Evolutionary conservation across 192 early-diverging fungal genomes (phyloP), one percentile per base, ranked within the genome.

Genomic region (Coemansia sp.): DNA sequence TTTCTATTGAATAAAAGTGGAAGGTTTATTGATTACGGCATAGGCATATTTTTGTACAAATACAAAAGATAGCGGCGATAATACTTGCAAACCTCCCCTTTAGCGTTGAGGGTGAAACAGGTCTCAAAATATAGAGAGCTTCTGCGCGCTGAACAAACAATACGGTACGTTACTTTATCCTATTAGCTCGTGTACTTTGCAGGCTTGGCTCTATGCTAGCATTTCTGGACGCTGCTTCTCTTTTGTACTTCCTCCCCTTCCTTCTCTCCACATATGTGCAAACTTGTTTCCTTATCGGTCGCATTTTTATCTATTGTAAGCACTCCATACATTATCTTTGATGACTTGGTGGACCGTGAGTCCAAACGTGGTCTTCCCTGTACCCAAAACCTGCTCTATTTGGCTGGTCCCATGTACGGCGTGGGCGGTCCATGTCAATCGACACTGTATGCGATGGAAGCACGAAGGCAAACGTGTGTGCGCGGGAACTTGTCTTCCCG

Each of bases 191-290:
- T 16, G 9, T 44, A 44, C 1, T 44, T 44, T 9, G 38, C 14
- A 16, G 38, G 38, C 16, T 44, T 44, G 14, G 14, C 38, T 44
- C 38, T 16, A 44, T 44, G 38, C 38, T 44, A 44, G 38, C 38
- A 44, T 44, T 2, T 16, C 14, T 44, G 38, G 16, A 9, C 38
- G 16, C 12, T 44, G 38, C 52, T 47, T 12, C 24, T 32, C 54
- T 18, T 41, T 24, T 24, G 12, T n/a, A 5, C 30, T 9, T 9
- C 34, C 3, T 9, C 38, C 38, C 38, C 3, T 14, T 16, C 16
- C 38, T 44, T 58, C 32, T 58, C 18, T 58, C 32, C 19, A 41
- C 56, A 19, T 41, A 58, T 21, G 41, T 32, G 24, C 28, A 38
- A n/a, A 56, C 18, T 41, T 44, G 38, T 44, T 14, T 44, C 38